Percentiles rank a stretch among this genome's conserved stretches.
Conservation (phyloP, 352 stramenopile genomes). For the Phytophthora pinifolia region DNA sequence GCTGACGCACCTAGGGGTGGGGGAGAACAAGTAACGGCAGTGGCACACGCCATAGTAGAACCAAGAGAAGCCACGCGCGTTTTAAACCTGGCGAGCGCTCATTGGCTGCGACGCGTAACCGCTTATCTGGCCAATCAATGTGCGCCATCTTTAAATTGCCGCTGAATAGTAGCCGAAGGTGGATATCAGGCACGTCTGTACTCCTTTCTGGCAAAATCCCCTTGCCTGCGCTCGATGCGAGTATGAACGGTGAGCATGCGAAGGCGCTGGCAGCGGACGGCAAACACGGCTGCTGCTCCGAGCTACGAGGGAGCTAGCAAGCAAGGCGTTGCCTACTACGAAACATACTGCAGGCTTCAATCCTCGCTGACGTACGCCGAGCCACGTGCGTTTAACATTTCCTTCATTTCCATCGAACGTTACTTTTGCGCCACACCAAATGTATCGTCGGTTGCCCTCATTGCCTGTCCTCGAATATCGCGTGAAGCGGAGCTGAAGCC, state of each 20-base stretch:
- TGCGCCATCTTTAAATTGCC: conserved; percentile 22
- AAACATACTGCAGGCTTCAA: neutral
- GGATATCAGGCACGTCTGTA: conserved; percentile 12
- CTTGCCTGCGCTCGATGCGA: neutral
- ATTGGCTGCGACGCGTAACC: conserved; percentile 26
- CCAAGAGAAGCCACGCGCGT: conserved; percentile 15
- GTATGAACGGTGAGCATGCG: neutral
- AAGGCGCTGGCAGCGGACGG: neutral
- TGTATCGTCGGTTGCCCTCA: neutral
- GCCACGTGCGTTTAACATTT: conserved; percentile 10
- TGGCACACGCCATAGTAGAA: conserved; percentile 9
- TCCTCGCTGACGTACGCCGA: neutral
- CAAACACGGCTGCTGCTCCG: too few species aligned
- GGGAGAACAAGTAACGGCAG: conserved; percentile 19
- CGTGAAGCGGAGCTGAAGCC: too few species aligned
- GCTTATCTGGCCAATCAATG: conserved; percentile 23
- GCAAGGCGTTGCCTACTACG: neutral
- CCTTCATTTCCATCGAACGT: conserved; percentile 19
- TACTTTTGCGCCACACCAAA: neutral
- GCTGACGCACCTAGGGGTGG: conserved; percentile 23
- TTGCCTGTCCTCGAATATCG: conserved; percentile 4
- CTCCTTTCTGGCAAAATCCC: neutral
- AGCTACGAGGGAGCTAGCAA: neutral
- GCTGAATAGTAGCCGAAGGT: conserved; percentile 14
- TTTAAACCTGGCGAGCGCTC: conserved; percentile 21